phyloP scores from a whole-genome alignment of 306 rosid genomes.

The Hippophae rhamnoides region DNA sequence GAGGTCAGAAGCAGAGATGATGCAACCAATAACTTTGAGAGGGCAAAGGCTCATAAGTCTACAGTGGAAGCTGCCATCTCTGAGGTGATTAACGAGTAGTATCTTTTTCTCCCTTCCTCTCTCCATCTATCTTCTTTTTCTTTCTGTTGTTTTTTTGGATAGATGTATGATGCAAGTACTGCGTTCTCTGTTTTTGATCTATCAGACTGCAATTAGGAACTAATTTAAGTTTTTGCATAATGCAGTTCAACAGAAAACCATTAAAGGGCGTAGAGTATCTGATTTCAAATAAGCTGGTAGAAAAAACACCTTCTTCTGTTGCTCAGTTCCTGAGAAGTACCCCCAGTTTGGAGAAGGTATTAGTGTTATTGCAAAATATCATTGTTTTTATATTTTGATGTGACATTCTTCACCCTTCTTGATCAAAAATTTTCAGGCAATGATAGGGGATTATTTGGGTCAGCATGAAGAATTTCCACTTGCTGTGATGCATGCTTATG shows the following conservation, averaged over 20 bases:
- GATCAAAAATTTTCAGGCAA: slow-evolving; percentile 46
- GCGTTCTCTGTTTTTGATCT: not conserved
- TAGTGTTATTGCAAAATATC: slow-evolving; percentile 11
- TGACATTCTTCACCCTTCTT: not conserved
- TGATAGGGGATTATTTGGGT: slow-evolving; percentile 93
- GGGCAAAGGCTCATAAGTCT: slow-evolving; percentile 93
- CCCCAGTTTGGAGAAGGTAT: slow-evolving; percentile 84
- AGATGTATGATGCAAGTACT: not conserved
- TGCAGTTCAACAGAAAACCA: slow-evolving; percentile 94
- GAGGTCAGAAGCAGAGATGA: slow-evolving; percentile 68
- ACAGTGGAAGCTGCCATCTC: slow-evolving; percentile 89
- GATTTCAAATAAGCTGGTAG: slow-evolving; percentile 83
- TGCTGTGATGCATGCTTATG: slow-evolving; percentile 96
- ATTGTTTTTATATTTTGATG: slow-evolving; percentile 19
- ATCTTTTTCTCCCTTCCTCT: not conserved
- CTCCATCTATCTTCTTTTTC: slow-evolving; percentile 2
- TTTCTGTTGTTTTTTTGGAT: not conserved
- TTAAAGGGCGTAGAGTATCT: slow-evolving; percentile 75
- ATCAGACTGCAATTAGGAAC: slow-evolving; percentile 24
- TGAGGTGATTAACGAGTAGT: slow-evolving; percentile 39
- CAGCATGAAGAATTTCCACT: slow-evolving; percentile 99
- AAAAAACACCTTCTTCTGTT: slow-evolving; percentile 70
- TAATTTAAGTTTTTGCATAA: slow-evolving; percentile 30
- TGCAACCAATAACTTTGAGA: slow-evolving; percentile 68
- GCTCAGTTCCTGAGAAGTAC: slow-evolving; percentile 84